Evolutionary conservation across 2,329 filamentous ascomycete genomes (phyloP).

Genomic region (Trichoderma sp.): DNA sequence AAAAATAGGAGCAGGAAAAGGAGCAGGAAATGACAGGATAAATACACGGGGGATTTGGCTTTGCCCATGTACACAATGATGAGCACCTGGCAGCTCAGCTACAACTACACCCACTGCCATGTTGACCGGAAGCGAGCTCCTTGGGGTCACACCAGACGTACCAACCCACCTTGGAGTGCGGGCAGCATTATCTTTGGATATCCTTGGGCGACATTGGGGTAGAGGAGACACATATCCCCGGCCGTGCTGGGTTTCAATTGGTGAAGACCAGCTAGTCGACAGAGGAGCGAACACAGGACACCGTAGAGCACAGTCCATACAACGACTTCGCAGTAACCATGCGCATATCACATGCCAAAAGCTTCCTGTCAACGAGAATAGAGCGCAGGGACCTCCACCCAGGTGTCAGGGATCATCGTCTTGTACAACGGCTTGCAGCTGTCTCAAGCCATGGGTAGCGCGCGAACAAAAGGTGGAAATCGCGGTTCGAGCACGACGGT

Average conservation of each 20-base stretch:
- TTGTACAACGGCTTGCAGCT: constrained; percentile 1
- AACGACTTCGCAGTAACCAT: background rate
- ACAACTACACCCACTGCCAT: background rate
- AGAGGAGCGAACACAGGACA: background rate
- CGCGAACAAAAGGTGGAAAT: background rate
- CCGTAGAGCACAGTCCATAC: background rate
- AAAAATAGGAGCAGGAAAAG: background rate
- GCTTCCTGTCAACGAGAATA: constrained; percentile 5
- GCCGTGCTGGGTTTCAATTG: background rate
- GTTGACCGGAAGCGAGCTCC: constrained; percentile 7
- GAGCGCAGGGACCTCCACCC: background rate
- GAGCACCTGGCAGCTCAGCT: background rate
- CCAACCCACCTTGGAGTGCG: constrained; percentile 11
- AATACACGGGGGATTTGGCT: constrained; percentile 6
- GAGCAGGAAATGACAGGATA: constrained; percentile 10
- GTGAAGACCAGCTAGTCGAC: background rate
- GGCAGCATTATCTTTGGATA: constrained; percentile 18
- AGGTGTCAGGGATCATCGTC: constrained; percentile 3
- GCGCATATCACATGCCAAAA: constrained; percentile 17
- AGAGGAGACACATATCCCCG: background rate
- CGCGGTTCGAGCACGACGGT: constrained; percentile 29
- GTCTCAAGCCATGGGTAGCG: constrained; percentile 5
- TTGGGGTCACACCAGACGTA: constrained; percentile 8
- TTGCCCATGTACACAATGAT: background rate
- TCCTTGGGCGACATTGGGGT: background rate